phyloP scores from a whole-genome alignment of 257 asterid genomes.

The Nicotiana tabacum region DNA sequence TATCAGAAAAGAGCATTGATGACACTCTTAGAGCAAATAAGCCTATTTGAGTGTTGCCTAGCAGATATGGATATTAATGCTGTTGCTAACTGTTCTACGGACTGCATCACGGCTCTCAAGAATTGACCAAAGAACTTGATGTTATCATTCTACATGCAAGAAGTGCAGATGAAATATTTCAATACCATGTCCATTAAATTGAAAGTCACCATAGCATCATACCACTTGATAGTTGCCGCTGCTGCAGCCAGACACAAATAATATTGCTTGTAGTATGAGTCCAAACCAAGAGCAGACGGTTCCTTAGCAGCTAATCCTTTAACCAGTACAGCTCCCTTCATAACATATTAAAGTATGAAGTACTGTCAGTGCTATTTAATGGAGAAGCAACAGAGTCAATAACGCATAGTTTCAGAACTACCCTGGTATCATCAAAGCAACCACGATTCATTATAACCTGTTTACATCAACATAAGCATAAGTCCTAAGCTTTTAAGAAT shows the following conservation, averaged over 20 bases:
- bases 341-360: conserved; percentile 23
- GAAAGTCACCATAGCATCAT: conserved; percentile 19
- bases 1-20: neutral
- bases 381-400: neutral
- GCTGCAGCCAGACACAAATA: conserved; percentile 99
- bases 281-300: conserved; percentile 96
- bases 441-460: conserved; percentile 81
- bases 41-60: too few relatives aligned
- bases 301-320: conserved; percentile 84
- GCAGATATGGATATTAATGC: too few relatives aligned
- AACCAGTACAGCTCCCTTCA: conserved; percentile 78
- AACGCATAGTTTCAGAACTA: conserved; percentile 30
- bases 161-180: neutral
- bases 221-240: conserved; percentile 97
- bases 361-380: conserved; percentile 13
- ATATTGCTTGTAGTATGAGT: conserved; percentile 84
- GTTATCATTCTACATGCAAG: neutral
- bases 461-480: conserved; percentile 23
- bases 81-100: neutral
- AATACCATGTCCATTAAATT: neutral
- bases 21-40: too few relatives aligned
- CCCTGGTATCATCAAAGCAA: conserved; percentile 97
- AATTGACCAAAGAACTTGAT: neutral
- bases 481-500: conserved; percentile 14
- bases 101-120: neutral